Conservation (phyloP, 2,329 filamentous ascomycete species). For the Phyllosticta citriasiana region DNA sequence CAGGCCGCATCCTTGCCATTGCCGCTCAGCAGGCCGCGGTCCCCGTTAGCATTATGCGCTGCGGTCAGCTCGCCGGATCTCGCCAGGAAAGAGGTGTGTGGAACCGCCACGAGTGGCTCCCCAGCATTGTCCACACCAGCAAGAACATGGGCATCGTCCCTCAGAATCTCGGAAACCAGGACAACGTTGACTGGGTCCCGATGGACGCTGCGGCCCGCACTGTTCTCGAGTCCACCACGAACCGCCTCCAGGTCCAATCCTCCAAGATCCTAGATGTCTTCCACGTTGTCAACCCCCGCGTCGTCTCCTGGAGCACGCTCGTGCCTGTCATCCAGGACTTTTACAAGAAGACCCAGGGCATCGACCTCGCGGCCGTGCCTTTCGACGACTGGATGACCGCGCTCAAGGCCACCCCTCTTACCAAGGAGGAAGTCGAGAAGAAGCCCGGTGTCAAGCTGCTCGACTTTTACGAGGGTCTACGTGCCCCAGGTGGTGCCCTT, state of each 20-base stretch:
- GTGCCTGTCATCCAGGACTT: slow-evolving; percentile 7
- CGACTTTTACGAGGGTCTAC: slow-evolving; percentile 12
- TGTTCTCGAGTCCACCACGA: slow-evolving; percentile 1
- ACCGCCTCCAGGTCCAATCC: not conserved
- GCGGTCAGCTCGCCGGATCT: slow-evolving; percentile 24
- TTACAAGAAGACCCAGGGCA: not conserved
- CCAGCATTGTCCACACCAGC: slow-evolving; percentile 18
- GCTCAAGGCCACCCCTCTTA: slow-evolving; percentile 6
- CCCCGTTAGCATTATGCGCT: slow-evolving; percentile 17
- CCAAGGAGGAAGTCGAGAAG: slow-evolving; percentile 4
- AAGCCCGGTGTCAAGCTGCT: slow-evolving; percentile 13
- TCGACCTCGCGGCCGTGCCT: not conserved
- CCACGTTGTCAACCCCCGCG: slow-evolving; percentile 12
- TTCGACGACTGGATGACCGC: slow-evolving; percentile 10
- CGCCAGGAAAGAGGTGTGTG: slow-evolving; percentile 15
- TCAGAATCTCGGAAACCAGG: slow-evolving; percentile 11
- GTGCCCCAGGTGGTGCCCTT: slow-evolving; percentile 5
- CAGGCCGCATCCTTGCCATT: slow-evolving; percentile 21
- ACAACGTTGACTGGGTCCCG: slow-evolving; percentile 20
- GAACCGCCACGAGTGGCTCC: slow-evolving; percentile 21
- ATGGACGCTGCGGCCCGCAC: slow-evolving; percentile 9
- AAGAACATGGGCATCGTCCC: slow-evolving; percentile 16
- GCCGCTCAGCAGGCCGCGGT: slow-evolving; percentile 20
- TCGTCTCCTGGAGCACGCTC: slow-evolving; percentile 7
- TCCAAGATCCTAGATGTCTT: slow-evolving; percentile 10